Base-by-base conservation (phyloP, 495 filamentous ascomycete species). In the Penicillium arizonense region DNA sequence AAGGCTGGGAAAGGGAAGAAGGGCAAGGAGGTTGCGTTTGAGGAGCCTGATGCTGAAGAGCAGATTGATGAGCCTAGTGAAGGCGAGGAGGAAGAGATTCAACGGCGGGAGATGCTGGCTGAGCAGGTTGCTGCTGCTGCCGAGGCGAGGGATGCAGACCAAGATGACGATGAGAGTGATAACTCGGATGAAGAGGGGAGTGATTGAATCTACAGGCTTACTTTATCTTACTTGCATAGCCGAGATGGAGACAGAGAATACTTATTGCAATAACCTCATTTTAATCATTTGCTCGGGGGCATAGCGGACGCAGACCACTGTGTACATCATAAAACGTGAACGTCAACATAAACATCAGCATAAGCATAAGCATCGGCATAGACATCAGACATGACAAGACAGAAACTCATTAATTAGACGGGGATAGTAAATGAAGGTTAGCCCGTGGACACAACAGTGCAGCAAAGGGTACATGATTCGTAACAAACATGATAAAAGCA, bases 71-170 rank as follows among this genome's bases (percentile, higher is more conserved):
- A 56, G 37, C 39, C 73, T 50, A 68, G 69, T 60, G 67, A 74
- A 53, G 61, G 71, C 5, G 66, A 73, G 49, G 70, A 72, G 62
- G 65, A 70, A 49, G 69, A 61, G 43, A 63, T 67, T 38, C 58
- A 71, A 52, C 49, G 65, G 23, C 57, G 47, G 37, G 68, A 66
- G 47, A 57, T 73, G 53, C 21, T 62, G 42, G 65, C 69, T 50
- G 62, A 57, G 39, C 56, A 65, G 45, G 64, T 61, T 50, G 64
- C 59, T 34, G 66, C 59, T 24, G 64, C 64, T 9, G 47, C 56
- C 36, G 59, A 55, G n/a, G 64, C 64, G 16, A 63, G 59, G 42
- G 61, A 62, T 38, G 62, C 55, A 30, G 67, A 56, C 23, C 56
- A 53, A 10, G 49, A 28, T 9, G 50, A 20, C 30, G 53, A 52